Evolutionary conservation across 306 rosid species (phyloP).

Genomic region (Pterocarpus santalinus): DNA sequence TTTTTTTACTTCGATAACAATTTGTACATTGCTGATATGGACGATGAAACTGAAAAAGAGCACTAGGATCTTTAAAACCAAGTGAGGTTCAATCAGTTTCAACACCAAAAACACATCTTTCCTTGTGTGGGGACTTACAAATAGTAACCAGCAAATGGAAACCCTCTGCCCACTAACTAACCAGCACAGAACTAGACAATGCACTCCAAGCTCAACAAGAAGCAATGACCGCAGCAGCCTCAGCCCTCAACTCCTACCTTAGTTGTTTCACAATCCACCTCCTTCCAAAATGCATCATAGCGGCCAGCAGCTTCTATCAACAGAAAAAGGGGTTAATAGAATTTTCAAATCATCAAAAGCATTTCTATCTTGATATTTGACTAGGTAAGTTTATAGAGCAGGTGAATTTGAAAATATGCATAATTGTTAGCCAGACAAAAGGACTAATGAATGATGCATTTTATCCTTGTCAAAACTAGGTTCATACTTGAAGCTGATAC

Average conservation of each 20-base stretch:
- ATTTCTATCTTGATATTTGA: conserved; percentile 14
- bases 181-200: conserved; percentile 5
- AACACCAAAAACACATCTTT: conserved; percentile 15
- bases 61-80: background rate
- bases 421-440: background rate
- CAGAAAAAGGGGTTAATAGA: conserved; percentile 5
- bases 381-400: background rate
- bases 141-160: conserved; percentile 11
- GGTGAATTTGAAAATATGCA: conserved; percentile 4
- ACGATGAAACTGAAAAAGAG: conserved; percentile 26
- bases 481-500: conserved; percentile 22
- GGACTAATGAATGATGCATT: conserved; percentile 13
- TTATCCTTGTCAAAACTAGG: conserved; percentile 20
- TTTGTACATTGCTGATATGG: conserved; percentile 23
- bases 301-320: background rate
- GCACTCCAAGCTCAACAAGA: conserved; percentile 1
- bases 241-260: conserved; percentile 9
- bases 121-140: background rate
- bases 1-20: conserved; percentile 19
- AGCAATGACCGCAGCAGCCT: conserved; percentile 30
- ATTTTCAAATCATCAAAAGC: background rate
- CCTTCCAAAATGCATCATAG: conserved; percentile 10
- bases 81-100: conserved; percentile 36
- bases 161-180: background rate
- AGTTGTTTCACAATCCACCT: conserved; percentile 6